A percentile compares a stretch with the other conserved stretches of the same genome.
phyloP scores from a whole-genome alignment of 768 basidiomycete genomes.

The Pleurotus salmoneostramineus region DNA sequence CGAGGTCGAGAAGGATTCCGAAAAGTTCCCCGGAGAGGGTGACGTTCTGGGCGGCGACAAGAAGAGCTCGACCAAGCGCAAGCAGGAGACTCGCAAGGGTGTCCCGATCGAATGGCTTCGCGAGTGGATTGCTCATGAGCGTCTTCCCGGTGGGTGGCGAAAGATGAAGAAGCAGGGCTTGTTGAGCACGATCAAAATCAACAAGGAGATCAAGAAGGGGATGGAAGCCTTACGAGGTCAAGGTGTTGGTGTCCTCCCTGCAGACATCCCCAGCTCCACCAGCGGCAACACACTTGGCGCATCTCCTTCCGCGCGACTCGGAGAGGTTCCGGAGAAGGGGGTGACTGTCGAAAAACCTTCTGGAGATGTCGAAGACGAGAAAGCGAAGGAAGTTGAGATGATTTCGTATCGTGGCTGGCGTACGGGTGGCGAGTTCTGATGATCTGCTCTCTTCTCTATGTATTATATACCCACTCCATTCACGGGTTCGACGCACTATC shows the following conservation, averaged over 20 bases:
- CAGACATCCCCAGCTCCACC: neutral
- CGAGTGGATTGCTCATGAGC: slow-evolving; percentile 48
- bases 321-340: neutral
- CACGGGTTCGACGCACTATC: neutral
- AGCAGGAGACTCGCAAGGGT: slow-evolving; percentile 19
- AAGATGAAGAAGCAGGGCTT: slow-evolving; percentile 32
- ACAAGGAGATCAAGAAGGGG: neutral
- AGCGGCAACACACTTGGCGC: neutral
- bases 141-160: slow-evolving; percentile 44
- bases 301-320: too few relatives aligned
- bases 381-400: neutral
- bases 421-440: neutral
- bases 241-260: neutral
- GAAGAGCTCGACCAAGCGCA: neutral
- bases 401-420: neutral
- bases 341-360: neutral
- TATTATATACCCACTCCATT: neutral
- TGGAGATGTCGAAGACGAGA: neutral
- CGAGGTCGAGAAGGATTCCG: neutral
- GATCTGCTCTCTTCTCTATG: neutral
- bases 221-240: neutral
- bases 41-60: neutral
- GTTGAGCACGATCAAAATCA: slow-evolving; percentile 23
- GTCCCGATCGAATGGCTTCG: slow-evolving; percentile 41
- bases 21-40: neutral